Base-by-base conservation (phyloP, 306 rosid species). In the Benincasa hispida region DNA sequence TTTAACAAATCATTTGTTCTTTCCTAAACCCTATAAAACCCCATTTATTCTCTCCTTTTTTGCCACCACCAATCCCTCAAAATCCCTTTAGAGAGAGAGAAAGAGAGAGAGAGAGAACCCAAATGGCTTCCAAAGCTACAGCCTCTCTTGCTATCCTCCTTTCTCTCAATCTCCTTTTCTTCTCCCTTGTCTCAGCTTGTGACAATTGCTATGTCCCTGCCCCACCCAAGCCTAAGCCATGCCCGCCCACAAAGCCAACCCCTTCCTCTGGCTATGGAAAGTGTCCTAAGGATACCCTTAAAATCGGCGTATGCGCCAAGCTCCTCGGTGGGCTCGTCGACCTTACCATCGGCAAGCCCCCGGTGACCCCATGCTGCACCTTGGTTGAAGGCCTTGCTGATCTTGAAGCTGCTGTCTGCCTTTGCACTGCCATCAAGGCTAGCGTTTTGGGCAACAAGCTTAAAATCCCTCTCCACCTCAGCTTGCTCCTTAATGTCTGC, bases 391-490 rank as follows among this genome's bases (percentile, higher is more conserved):
- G 97, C 4, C 96, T 92, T n/a, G 89, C 69, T 28, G 89, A 90
- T 37, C 82, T 90, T 13, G 96, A 90, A 30, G 93, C 93, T 18
- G 96, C 93, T 0, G 78, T 82, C 8, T 92, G 97, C 80, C 92
- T 92, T 13, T 92, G 96, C 87, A 92, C 96, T 76, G 97, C 86
- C 61, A 81, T 90, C 25, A 90, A 1, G 17, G 96, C 93, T 15
- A 85, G 79, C 78, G 84, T 90, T 78, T 76, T 92, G 63, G 96
- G 96, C 42, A 86, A 84, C 78, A 83, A 80, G 78, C 84, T 92
- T 53, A 88, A 92, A 85, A 37, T 92, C 75, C 97, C 96, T 0
- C 0, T 90, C 65, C 79, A 90, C 4, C 93, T 92, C 19, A 88
- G 80, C 83, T 82, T 92, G 85, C 93, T 92, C 59, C 92, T 92